Evolutionary conservation across 1,139 yeast genomes (phyloP), one percentile per base, ranked within the genome.

Genomic region (Kodamaea suecica): DNA sequence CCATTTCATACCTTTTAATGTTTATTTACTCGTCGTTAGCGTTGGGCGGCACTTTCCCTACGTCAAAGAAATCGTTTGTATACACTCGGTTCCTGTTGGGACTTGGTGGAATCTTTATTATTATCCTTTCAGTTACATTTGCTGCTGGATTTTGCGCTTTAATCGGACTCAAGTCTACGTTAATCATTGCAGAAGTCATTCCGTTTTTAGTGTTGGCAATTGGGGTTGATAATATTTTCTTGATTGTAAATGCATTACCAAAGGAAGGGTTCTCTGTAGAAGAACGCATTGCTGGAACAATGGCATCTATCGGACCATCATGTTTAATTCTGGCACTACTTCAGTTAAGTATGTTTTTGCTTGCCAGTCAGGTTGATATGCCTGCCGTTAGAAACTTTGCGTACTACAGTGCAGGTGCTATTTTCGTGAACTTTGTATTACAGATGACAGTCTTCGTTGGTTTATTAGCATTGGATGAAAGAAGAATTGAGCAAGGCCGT

Each of bases 381-480:
- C 97, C 97, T 3, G 97, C 97, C 0, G 97, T 90, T 6, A 73
- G 82, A 43, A 92, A 90, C 57, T 92, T 92, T 68, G 97, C 98
- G 0, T 63, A 81, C 17, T 92, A 86, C 52, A 85, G 95, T 10
- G 94, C 95, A 0, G 85, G 90, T 9, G 94, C 97, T 0, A 81
- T 92, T 2, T 54, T 81, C 10, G 65, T 86, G 48, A 90, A 92
- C 54, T 81, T 92, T 3, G 31, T 79, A 1, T 65, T 92, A 23
- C 97, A 92, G 53, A 61, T 88, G 59, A 87, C 97, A 0, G 77
- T 83, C 33, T 90, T 90, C 55, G 73, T 87, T 4, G 74, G 95
- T 0, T 70, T 87, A 3, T 59, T 92, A 41, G 56, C 86, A 0
- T 53, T 85, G 10, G 95, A 85, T 47, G 88, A 82, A 49, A 57